phyloP scores from a whole-genome alignment of 139 green algal species.

The Haematococcus lacustris region DNA sequence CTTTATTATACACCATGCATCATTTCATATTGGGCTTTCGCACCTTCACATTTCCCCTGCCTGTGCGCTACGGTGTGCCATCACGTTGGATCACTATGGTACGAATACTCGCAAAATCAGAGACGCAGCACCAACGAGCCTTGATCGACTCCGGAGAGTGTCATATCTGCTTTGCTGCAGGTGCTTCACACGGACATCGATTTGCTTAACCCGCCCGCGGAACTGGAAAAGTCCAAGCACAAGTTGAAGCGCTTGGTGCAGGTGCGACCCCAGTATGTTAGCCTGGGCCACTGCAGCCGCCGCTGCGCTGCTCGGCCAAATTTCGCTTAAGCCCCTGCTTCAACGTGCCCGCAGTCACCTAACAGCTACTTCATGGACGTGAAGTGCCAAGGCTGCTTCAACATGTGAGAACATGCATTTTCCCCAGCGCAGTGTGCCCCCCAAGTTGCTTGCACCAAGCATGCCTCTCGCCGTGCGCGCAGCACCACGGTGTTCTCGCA shows the following conservation, averaged over 20 bases:
- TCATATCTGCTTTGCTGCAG: no score
- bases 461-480: conserved; percentile 21
- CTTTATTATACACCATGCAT: no score
- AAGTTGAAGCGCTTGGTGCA: conserved; percentile 89
- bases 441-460: not conserved
- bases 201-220: conserved; percentile 90
- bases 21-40: no score
- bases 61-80: no score
- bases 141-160: no score
- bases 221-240: conserved; percentile 92
- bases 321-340: no score
- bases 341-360: conserved; percentile 14
- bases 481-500: conserved; percentile 98
- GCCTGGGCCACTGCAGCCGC: no score
- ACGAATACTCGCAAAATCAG: no score
- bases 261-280: not conserved
- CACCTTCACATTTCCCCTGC: no score
- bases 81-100: no score
- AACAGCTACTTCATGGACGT: conserved; percentile 51
- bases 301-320: no score
- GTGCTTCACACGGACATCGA: conserved; percentile 76
- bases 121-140: no score
- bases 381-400: conserved; percentile 84
- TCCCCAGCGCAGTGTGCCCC: not conserved
- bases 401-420: conserved; percentile 60